phyloP scores from a whole-genome alignment of 257 asterid genomes.

The Fraxinus americana region DNA sequence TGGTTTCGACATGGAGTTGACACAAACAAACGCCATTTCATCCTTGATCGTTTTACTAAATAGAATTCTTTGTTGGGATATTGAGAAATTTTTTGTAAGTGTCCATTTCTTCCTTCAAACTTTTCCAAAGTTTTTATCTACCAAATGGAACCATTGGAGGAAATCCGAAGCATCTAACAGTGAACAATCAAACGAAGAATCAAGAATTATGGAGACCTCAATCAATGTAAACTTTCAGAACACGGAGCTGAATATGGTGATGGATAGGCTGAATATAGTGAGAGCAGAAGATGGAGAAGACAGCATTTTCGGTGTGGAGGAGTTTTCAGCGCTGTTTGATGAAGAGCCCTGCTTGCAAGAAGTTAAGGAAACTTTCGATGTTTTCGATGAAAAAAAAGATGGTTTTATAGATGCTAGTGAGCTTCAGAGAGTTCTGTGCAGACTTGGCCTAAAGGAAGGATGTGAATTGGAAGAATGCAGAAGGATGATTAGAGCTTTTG shows the following conservation, averaged over 20 bases:
- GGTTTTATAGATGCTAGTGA: slow-evolving; percentile 50
- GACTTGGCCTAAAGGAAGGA: slow-evolving; percentile 38
- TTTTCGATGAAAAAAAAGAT: slow-evolving; percentile 52
- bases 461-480: slow-evolving; percentile 38
- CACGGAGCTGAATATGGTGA: neutral
- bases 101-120: neutral
- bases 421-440: slow-evolving; percentile 40
- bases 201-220: neutral
- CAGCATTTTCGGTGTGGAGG: neutral
- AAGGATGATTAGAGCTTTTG: slow-evolving; percentile 40
- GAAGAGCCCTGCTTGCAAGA: slow-evolving; percentile 46
- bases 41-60: neutral
- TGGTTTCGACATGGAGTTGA: neutral
- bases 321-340: neutral
- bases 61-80: neutral
- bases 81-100: neutral
- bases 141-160: neutral
- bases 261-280: neutral
- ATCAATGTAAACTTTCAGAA: neutral
- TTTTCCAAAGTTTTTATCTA: neutral
- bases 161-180: neutral
- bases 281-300: neutral
- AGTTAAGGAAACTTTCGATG: slow-evolving; percentile 42
- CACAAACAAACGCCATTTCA: neutral
- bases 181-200: neutral